Base-by-base conservation (phyloP, 768 basidiomycete species). In the Tulasnella sp. region DNA sequence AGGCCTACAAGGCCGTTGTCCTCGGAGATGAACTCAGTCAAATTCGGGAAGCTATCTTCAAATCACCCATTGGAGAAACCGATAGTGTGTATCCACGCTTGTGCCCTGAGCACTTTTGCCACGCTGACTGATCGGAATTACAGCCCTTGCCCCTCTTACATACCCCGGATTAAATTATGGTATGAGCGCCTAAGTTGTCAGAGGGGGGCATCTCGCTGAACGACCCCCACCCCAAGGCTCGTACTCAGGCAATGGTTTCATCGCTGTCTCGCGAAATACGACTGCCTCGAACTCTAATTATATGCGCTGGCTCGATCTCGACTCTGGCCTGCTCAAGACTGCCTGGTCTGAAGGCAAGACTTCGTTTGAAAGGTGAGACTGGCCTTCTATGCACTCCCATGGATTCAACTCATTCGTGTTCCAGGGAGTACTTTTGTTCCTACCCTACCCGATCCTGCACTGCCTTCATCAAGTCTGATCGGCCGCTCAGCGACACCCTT, bases 271-370 rank as follows among this genome's bases (percentile, higher is more conserved):
- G 12, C 78, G 91, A 34, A 81, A 87, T 77, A 78, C 80, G 9
- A 85, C 83, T 1, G 86, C 84, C 0, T 14, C 31, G 31, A 19
- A 2, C 78, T 80, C 81, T 1, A 83, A 87, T 77, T 92, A 90
- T 79, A 84, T 81, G 34, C 86, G 92, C 34, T 92, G 89, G 88
- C 84, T 93, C 39, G 91, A 93, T 78, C 83, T 93, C 38, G 91
- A 93, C 77, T 82, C 87, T 77, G 90, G 85, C 1, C 82, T 90
- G 40, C 85, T 87, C 9, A 85, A 86, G 38, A 88, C 90, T 0
- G 83, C 83, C 1, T 93, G 92, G 91, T 86, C 86, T 0, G 88
- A 90, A 79, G 84, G 81, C 36, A 84, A 84, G 31, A 81, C 80
- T 3, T 8, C 82, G 83, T 17, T 88, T 88, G 67, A 81, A 83